phyloP scores from a whole-genome alignment of 2,329 filamentous ascomycete genomes.

The Metarhizium anisopliae region DNA sequence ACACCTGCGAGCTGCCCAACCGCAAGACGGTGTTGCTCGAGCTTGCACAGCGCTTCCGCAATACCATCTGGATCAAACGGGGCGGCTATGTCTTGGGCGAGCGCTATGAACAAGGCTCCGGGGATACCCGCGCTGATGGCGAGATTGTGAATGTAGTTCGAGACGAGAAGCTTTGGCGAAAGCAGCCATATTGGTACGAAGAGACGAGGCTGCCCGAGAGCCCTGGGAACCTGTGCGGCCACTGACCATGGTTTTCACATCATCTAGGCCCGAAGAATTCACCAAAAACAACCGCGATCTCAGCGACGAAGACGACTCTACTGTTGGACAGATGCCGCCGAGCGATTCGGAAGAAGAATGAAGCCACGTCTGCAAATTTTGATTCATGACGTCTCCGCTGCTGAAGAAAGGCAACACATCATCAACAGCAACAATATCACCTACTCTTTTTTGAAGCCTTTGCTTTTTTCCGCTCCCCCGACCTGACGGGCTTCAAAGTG shows the following conservation, averaged over 20 bases:
- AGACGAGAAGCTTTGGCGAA: constrained; percentile 87
- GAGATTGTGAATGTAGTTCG: constrained; percentile 90
- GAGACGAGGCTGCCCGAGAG: constrained; percentile 3
- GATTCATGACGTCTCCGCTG: neutral
- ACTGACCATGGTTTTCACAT: constrained; percentile 11
- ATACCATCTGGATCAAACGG: constrained; percentile 87
- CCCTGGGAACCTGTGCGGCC: neutral
- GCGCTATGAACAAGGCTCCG: constrained; percentile 49
- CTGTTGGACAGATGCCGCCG: constrained; percentile 76
- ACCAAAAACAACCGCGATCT: constrained; percentile 52
- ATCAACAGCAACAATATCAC: constrained; percentile 5
- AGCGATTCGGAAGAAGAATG: constrained; percentile 66
- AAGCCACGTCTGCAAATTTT: constrained; percentile 1
- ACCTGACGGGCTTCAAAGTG: constrained; percentile 23
- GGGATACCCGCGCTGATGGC: constrained; percentile 71
- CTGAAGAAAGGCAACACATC: neutral
- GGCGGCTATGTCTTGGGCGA: constrained; percentile 84
- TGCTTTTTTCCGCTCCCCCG: neutral
- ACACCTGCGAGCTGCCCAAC: constrained; percentile 65
- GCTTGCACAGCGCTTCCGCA: constrained; percentile 76
- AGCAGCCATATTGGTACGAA: constrained; percentile 72
- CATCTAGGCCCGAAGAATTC: constrained; percentile 68
- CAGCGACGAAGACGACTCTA: constrained; percentile 68
- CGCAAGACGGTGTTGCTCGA: constrained; percentile 64
- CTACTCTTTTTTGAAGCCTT: constrained; percentile 23